These are phyloP conservation scores for Penicillium egyptiacum DNA, from an alignment of 495 filamentous ascomycete species.

Conservation along the genomic window DNA sequence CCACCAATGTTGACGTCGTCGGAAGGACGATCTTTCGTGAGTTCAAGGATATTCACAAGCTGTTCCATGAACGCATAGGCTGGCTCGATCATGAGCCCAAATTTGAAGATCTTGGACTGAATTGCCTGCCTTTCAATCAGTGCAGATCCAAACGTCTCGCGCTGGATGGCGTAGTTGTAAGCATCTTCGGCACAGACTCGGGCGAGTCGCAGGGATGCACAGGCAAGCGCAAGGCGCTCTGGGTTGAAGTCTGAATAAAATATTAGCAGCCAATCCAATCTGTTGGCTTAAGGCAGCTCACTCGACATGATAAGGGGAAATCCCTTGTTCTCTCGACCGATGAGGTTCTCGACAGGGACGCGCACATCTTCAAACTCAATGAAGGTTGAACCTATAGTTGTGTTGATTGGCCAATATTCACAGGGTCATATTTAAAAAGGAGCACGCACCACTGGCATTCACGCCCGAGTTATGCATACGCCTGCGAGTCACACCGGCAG, in stretches of 20 bases:
- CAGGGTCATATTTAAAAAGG: conserved; percentile 37
- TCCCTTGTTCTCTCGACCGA: conserved; percentile 49
- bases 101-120: conserved; percentile 49
- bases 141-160: conserved; percentile 51
- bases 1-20: conserved; percentile 49
- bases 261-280: background rate
- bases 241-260: conserved; percentile 44
- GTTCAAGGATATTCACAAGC: conserved; percentile 45
- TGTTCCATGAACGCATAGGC: conserved; percentile 52
- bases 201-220: conserved; percentile 43
- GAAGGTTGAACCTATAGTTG: conserved; percentile 42
- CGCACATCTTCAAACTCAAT: conserved; percentile 49
- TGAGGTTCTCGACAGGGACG: conserved; percentile 44
- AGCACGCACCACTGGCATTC: conserved; percentile 38
- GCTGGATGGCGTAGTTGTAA: conserved; percentile 48
- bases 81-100: conserved; percentile 51
- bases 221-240: conserved; percentile 45
- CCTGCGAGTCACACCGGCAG: conserved; percentile 57
- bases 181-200: conserved; percentile 51
- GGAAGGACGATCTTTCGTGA: conserved; percentile 34
- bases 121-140: conserved; percentile 49
- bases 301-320: conserved; percentile 53
- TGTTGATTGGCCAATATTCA: conserved; percentile 3
- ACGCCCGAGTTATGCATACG: conserved; percentile 76
- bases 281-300: conserved; percentile 14